Percentiles rank a stretch among this genome's conserved stretches.
Evolutionary conservation across 2,329 filamentous ascomycete species (phyloP).

Genomic region (Talaromyces sp.): DNA sequence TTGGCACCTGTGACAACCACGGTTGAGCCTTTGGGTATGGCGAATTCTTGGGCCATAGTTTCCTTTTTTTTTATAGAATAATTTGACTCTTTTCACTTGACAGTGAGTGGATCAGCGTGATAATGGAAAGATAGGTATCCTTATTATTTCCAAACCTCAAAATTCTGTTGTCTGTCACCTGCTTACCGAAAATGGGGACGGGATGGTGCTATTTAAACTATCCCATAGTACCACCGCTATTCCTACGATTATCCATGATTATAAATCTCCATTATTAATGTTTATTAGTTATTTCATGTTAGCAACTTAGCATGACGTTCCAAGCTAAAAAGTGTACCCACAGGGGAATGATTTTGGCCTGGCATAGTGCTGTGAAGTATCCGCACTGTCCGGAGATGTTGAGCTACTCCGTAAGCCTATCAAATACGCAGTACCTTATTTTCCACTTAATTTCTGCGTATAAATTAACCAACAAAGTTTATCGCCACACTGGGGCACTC

Average conservation of each 20-base stretch:
- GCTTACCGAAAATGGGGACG: too few species aligned
- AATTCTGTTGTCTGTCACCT: not conserved
- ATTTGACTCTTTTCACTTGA: not conserved
- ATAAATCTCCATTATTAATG: not conserved
- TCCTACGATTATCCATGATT: not conserved
- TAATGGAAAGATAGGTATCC: not conserved
- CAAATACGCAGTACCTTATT: too few species aligned
- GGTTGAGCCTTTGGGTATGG: constrained; percentile 23
- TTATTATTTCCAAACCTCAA: not conserved
- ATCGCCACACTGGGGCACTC: too few species aligned
- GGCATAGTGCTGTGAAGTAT: too few species aligned
- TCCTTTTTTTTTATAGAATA: too few species aligned
- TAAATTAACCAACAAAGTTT: too few species aligned
- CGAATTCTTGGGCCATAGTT: not conserved
- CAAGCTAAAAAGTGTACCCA: not conserved
- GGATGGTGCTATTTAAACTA: too few species aligned
- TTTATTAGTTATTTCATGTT: not conserved
- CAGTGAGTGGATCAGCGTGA: not conserved
- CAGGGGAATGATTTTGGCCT: too few species aligned
- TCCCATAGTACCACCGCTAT: not conserved
- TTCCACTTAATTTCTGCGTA: too few species aligned
- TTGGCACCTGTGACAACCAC: constrained; percentile 42
- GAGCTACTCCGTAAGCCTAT: too few species aligned
- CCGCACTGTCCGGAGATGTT: too few species aligned
- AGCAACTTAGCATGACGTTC: not conserved